Evolutionary conservation across 495 filamentous ascomycete genomes (phyloP).

Genomic region (Podospora fimiseda): DNA sequence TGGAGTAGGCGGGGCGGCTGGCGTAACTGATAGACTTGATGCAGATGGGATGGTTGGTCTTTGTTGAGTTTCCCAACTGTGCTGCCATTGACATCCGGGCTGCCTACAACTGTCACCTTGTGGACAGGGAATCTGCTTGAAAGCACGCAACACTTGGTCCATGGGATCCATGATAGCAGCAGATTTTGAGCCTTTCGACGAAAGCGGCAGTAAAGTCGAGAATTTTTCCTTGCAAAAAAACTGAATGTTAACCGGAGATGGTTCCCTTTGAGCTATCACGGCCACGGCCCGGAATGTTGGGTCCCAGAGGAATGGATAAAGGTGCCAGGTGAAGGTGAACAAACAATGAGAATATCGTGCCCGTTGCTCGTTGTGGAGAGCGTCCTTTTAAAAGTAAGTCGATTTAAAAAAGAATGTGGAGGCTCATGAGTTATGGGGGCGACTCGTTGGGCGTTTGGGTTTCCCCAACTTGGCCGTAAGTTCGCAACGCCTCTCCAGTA

Average conservation of each 20-base stretch:
- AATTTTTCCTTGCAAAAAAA: neutral
- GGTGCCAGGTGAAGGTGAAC: neutral
- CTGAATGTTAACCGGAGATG: neutral
- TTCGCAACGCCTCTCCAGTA: neutral
- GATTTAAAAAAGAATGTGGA: neutral
- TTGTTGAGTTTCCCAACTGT: conserved; percentile 29
- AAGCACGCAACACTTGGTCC: conserved; percentile 60
- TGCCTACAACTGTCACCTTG: conserved; percentile 41
- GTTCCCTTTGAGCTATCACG: no score
- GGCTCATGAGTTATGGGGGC: neutral
- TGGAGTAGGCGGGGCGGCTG: neutral
- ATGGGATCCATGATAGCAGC: conserved; percentile 34
- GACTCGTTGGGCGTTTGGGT: neutral
- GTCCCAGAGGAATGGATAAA: neutral
- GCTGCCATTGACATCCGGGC: conserved; percentile 36
- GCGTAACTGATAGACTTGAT: conserved; percentile 3
- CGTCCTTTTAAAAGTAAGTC: neutral
- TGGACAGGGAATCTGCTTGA: conserved; percentile 61
- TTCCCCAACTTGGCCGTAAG: neutral
- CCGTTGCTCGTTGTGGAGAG: neutral
- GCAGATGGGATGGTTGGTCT: neutral
- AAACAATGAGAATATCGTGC: neutral
- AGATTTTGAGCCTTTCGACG: neutral
- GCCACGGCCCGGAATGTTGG: neutral
- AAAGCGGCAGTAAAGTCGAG: neutral